A percentile compares a stretch with the other conserved stretches of the same genome.
Conservation (phyloP, 1,284 basidiomycete genomes). For the Puccinia brachypodii region DNA sequence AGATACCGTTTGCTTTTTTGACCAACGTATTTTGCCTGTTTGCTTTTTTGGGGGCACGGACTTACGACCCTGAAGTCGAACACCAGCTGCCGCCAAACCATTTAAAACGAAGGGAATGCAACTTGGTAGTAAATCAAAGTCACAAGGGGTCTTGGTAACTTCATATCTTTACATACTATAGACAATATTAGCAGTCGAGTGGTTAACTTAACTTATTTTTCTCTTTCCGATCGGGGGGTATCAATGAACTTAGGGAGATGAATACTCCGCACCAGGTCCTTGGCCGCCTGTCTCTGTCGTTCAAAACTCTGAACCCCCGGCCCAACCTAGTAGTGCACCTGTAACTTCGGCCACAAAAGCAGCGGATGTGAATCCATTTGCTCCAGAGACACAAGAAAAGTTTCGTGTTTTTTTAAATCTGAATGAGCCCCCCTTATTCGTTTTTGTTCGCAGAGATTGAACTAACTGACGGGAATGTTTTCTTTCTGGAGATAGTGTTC, state of each 20-base stretch:
- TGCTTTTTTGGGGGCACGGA: slow-evolving; percentile 61
- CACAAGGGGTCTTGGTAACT: slow-evolving; percentile 80
- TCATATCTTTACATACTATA: slow-evolving; percentile 74
- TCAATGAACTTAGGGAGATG: slow-evolving; percentile 34
- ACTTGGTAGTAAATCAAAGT: slow-evolving; percentile 66
- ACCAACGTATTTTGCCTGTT: too few relatives aligned
- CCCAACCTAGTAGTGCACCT: not conserved
- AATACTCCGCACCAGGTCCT: slow-evolving; percentile 25
- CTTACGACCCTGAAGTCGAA: slow-evolving; percentile 66
- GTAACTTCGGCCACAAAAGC: not conserved
- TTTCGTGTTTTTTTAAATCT: not conserved
- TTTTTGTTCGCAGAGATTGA: not conserved
- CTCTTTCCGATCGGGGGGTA: not conserved
- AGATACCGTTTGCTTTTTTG: too few relatives aligned
- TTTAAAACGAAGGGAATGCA: slow-evolving; percentile 99
- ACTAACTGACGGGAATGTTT: slow-evolving; percentile 9
- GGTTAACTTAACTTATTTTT: not conserved
- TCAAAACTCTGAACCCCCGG: slow-evolving; percentile 9
- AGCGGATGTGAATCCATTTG: slow-evolving; percentile 44
- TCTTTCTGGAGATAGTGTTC: slow-evolving; percentile 65
- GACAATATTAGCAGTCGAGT: slow-evolving; percentile 18
- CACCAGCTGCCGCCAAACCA: slow-evolving; percentile 65
- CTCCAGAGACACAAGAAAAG: slow-evolving; percentile 41
- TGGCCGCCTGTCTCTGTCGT: slow-evolving; percentile 29
- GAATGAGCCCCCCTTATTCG: not conserved